Conservation (phyloP, 495 filamentous ascomycete species). For the Cercophora newfieldiana region DNA sequence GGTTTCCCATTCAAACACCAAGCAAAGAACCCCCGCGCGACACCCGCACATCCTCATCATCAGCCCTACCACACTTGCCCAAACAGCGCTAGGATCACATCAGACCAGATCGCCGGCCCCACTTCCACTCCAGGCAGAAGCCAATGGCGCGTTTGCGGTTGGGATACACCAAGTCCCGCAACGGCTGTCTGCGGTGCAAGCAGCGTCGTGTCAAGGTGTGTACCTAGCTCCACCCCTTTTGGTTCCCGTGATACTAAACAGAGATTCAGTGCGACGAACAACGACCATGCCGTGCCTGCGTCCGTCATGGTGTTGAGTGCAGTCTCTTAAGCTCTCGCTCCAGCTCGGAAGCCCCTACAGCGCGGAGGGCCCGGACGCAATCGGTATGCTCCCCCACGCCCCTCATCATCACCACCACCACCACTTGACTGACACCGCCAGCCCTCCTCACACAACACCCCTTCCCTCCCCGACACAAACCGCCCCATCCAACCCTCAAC, state of each 20-base stretch:
- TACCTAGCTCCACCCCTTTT: neutral
- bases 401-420: neutral
- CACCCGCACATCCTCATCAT: neutral
- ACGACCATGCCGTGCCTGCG: constrained; percentile 32
- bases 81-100: neutral
- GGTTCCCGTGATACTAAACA: neutral
- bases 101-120: neutral
- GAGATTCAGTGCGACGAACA: constrained; percentile 34
- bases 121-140: neutral
- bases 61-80: neutral
- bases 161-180: constrained; percentile 35
- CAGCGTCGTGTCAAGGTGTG: constrained; percentile 34
- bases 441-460: neutral
- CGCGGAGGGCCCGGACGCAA: neutral
- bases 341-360: neutral
- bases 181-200: constrained; percentile 34
- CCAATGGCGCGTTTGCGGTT: constrained; percentile 30
- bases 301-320: constrained; percentile 33
- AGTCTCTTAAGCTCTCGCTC: constrained; percentile 23
- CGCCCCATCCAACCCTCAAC: neutral
- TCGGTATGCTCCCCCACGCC: neutral
- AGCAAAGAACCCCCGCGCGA: neutral
- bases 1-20: constrained; percentile 10
- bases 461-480: neutral
- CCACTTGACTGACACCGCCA: neutral